Evolutionary conservation across 1,139 yeast species (phyloP), one percentile per base, ranked within the genome.

Genomic region (Candida freyschussii): DNA sequence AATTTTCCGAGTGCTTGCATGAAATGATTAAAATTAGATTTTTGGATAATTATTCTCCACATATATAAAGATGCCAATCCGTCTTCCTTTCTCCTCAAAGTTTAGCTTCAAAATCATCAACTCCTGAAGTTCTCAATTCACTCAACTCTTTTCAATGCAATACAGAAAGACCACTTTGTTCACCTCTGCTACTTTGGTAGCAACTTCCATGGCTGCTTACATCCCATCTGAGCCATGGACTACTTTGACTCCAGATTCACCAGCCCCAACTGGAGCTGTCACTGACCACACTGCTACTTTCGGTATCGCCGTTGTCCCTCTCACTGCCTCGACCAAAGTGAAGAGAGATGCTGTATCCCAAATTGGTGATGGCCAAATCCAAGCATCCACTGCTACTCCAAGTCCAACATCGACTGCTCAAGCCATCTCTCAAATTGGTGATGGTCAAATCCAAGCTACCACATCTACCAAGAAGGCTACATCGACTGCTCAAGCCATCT

Each of bases 291-390:
- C 59, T 29, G 54, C 65, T 15, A 65, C 67, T 23, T 53, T 55
- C 39, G 53, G 56, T 38, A 61, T 66, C 23, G 71, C 70, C 17
- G 69, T 63, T 21, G 54, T 69, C 13, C 80, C 76, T 57, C 69
- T 73, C 59, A 24, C 40, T 14, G 26, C 37, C 9, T n/a, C 37
- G 8, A 26, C 38, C 13, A 24, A n/a, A 5, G 36, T 25, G 23
- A 44, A 57, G 29, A 49, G 52, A 34, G 57, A 39, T 30, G 47
- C 48, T 29, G 21, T 46, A 31, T 48, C 57, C 13, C 52, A 45
- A 36, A 45, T 50, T 33, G 49, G 54, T 42, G 83, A 77, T 24
- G 47, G 47, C 27, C 47, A 43, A 35, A 37, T 44, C 33, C 46
- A 44, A 39, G 46, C 45, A 13, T 22, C 45, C n/a, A 37, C 48